Evolutionary conservation across 768 basidiomycete genomes (phyloP), one percentile per base, ranked within the genome.

Genomic region (Exsudoporus frostii): DNA sequence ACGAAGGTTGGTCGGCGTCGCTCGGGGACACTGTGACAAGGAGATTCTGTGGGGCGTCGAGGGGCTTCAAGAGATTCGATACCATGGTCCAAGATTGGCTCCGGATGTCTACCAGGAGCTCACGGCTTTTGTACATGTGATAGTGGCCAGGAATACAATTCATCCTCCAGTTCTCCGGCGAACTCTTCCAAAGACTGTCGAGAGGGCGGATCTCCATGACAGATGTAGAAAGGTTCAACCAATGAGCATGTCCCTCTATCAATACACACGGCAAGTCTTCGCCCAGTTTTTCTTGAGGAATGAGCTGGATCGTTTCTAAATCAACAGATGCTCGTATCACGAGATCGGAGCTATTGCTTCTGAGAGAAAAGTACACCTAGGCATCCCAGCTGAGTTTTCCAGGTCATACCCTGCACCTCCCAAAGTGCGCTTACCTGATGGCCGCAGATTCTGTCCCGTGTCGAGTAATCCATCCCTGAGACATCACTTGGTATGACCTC

Each of bases 321-420:
- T n/a, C n/a, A n/a, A n/a, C n/a, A n/a, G n/a, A n/a, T n/a, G n/a
- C n/a, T n/a, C n/a, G n/a, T n/a, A n/a, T n/a, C n/a, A n/a, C n/a
- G n/a, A n/a, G n/a, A n/a, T n/a, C n/a, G n/a, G n/a, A n/a, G n/a
- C n/a, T n/a, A n/a, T n/a, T n/a, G n/a, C n/a, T n/a, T n/a, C n/a
- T n/a, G n/a, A n/a, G n/a, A 8, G 58, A 49, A 47, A 70, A 70
- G 48, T 55, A 57, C 19, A 70, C 56, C 68, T 69, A 6, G 3
- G 22, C 0, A 30, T 6, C 4, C 5, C 14, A 20, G 1, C 0
- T 51, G 14, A 63, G 32, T 45, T 14, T 25, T 22, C 2, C 9
- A 5, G 1, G 6, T 5, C 7, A 40, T 20, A 19, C 1, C 2
- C 10, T 24, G 15, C 9, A 45, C 5, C 14, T 4, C 33, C 5